Evolutionary conservation across 441 rosid species (phyloP), one percentile per base, ranked within the genome.

Genomic region (Theobroma grandiflorum): DNA sequence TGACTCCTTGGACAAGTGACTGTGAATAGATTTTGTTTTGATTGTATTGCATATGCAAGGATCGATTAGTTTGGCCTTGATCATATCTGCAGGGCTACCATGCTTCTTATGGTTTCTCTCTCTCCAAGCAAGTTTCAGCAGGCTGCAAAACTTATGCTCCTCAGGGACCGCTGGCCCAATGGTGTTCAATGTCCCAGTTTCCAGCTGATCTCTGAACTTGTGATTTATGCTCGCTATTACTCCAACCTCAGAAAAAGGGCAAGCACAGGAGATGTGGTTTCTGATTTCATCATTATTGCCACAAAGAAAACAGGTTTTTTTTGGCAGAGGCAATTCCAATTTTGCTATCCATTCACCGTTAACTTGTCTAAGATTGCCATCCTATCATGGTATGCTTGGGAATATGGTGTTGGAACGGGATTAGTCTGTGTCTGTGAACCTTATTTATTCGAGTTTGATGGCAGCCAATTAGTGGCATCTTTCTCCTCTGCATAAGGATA

Each of bases 41-140:
- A 66, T 50, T 50, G 12, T n/a, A n/a, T 33, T 63, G 50, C 16
- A 66, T 43, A 66, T 66, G 72, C 72, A 40, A 42, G 33, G 50
- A 33, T 49, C 7, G 3, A 4, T 15, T 50, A 71, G 45, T 71
- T 71, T 71, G 42, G 42, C 42, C 42, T 40, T 40, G 42, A 40
- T 40, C 5, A 0, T 71, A 33, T 71, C 8, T 16, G 4, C 43
- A 8, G 15, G 42, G 61, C 18, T 33, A 16, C 61, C 61, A 4
- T 33, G 22, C 43, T 50, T 50, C 31, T 31, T 15, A 3, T 4
- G 49, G 57, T 12, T 69, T 31, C 22, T 26, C 26, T 69, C 38
- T 49, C 42, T 70, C 14, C 43, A 63, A 20, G 26, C 16, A 52
- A 67, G 35, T 42, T 67, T 43, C 16, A 20, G 72, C 35, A 26